These are phyloP conservation scores for Trichoderma harzianum DNA, from an alignment of 2,329 filamentous ascomycete genomes.

Conservation along the genomic window DNA sequence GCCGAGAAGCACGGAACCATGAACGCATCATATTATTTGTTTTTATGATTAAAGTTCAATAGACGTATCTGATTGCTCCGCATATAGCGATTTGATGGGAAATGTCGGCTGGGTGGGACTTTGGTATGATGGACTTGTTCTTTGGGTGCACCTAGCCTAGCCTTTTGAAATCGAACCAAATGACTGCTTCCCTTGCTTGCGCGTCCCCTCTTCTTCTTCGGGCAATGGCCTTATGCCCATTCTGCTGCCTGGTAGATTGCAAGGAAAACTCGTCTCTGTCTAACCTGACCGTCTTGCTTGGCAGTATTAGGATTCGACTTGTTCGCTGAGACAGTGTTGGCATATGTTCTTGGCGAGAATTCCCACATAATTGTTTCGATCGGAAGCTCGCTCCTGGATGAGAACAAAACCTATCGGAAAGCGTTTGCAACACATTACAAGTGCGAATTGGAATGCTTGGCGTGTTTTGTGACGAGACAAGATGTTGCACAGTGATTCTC, in stretches of 20 bases:
- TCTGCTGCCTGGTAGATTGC: background rate
- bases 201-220: background rate
- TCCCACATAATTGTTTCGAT: background rate
- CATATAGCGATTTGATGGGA: background rate
- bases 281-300: background rate
- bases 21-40: background rate
- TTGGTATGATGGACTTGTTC: background rate
- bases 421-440: background rate
- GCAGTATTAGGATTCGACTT: background rate
- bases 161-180: background rate
- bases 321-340: background rate
- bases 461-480: background rate
- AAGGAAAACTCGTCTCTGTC: background rate
- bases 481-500: background rate
- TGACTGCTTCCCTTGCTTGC: background rate
- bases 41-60: background rate
- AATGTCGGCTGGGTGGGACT: background rate
- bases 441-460: background rate
- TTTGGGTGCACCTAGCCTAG: background rate
- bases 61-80: background rate
- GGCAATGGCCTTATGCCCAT: background rate
- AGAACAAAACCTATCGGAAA: background rate
- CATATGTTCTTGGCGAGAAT: background rate
- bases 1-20: background rate
- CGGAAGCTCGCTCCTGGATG: background rate